Base-by-base conservation (phyloP, 495 filamentous ascomycete species). In the Podospora appendiculata region DNA sequence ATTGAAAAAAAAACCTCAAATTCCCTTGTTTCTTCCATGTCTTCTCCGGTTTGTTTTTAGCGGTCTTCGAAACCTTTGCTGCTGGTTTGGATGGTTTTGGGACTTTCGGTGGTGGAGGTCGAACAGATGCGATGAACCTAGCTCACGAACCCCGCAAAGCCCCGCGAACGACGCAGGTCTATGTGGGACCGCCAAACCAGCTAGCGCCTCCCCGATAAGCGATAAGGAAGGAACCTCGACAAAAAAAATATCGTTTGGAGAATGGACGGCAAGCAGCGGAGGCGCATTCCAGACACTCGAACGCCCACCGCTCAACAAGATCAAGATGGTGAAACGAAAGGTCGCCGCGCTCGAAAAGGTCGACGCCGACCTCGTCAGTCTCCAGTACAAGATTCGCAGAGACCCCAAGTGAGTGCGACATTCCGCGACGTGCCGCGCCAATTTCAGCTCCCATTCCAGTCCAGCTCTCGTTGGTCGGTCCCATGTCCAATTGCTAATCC, bases 321-420 rank as follows among this genome's bases (percentile, higher is more conserved):
- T 25, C 62, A 74, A 61, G 48, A 91, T 89, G 85, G 81, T 79
- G 38, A 95, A 95, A 66, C 79, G 89, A 68, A 92, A 91, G 72
- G 73, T 95, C 39, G 87, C 86, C 34, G 91, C 91, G 40, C 79
- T 95, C 62, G 90, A 96, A 72, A 96, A 96, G 78, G 83, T 94
- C 58, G 91, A 96, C 61, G 90, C 89, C 32, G 90, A 96, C 66
- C 65, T 95, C 79, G 79, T 88, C 45, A 91, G 87, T 68, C 67
- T 95, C 38, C 91, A 95, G 69, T 85, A 93, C 74, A 91, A 94
- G 68, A 88, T 95, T 53, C 79, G 84, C 36, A 81, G 84, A 67
- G 90, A 96, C 68, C 88, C 90, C 41, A 79, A 79, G 79, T 87
- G 71, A 72, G 81, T 70, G 9, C 45, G 41, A 32, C 25, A 25